Evolutionary conservation across 306 rosid genomes (phyloP), one percentile per base, ranked within the genome.

Genomic region (Lagenaria siceraria): DNA sequence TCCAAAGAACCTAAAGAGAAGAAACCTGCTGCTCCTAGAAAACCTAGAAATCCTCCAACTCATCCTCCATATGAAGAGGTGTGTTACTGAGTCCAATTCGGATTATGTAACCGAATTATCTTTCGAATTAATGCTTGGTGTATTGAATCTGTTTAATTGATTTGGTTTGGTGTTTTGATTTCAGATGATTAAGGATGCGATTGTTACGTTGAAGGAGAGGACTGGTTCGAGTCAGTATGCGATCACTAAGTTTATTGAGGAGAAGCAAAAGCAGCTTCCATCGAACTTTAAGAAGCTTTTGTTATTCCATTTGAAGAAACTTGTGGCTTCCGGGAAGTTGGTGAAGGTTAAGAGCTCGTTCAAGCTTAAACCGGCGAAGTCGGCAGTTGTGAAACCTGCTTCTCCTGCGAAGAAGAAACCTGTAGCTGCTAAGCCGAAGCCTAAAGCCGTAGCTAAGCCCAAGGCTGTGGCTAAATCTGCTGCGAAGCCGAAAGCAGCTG

Each of bases 191-290:
- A 78, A 78, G n/a, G 97, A 90, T 2, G 99, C 99, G 8, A 90
- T 96, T 29, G 78, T 77, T 27, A 52, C 83, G 31, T 64, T 96
- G 52, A 92, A 96, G 27, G 99, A 96, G 85, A 89, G 91, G 71
- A 89, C 88, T 0, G 99, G 99, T 60, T 96, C 99, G 24, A 96
- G 99, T 77, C 99, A 92, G 84, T 83, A 89, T 17, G 99, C 99
- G 61, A 89, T 96, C 14, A 82, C 97, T 0, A 92, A 88, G 77
- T 89, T 87, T 76, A 85, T 88, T 13, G 99, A 92, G 52, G 92
- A 85, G 78, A 89, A 92, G 82, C 92, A 96, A 13, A 96, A 90
- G 81, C 80, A 85, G 0, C 80, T 96, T 6, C 93, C 97, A 0
- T 49, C 93, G 0, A 88, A 88, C 29, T 96, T 86, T 85, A 85